A percentile compares a stretch with the other conserved stretches of the same genome.
Conservation (phyloP, 2,329 filamentous ascomycete species). For the Meredithiella fracta region DNA sequence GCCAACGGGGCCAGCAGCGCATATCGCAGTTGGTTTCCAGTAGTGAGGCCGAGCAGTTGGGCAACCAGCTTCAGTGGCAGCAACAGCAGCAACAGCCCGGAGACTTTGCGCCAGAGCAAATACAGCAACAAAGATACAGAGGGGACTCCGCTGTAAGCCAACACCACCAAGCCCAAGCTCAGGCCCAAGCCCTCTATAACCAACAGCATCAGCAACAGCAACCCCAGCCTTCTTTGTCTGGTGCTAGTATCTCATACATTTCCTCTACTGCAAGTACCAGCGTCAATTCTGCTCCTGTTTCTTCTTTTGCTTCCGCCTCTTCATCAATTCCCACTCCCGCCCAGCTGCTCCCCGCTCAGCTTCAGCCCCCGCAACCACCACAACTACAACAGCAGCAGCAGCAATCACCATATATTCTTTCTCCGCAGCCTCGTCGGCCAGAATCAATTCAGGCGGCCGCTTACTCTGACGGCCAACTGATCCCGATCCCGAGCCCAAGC, state of each 20-base stretch:
- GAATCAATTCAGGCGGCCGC: neutral
- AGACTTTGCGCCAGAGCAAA: conserved; percentile 19
- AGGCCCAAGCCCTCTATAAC: conserved; percentile 1
- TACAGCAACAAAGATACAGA: conserved; percentile 16
- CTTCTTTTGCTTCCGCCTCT: neutral
- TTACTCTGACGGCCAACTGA: neutral
- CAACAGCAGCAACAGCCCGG: conserved; percentile 20
- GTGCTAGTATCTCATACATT: conserved; percentile 1
- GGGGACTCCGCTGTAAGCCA: conserved; percentile 15
- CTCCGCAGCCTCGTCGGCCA: conserved; percentile 1
- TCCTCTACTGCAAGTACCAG: conserved; percentile 2
- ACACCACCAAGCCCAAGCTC: conserved; percentile 24
- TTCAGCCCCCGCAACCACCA: neutral
- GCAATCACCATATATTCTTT: conserved; percentile 10
- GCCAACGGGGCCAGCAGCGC: conserved; percentile 13
- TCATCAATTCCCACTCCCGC: neutral
- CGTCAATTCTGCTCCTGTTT: neutral
- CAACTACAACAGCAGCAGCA: neutral
- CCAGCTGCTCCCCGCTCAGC: neutral
- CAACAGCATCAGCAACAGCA: conserved; percentile 21
- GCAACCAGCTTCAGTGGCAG: conserved; percentile 20
- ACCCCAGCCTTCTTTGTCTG: conserved; percentile 16
- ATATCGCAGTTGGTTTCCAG: conserved; percentile 15
- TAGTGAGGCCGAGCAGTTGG: neutral
- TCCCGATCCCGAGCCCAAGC: conserved; percentile 16